phyloP scores from a whole-genome alignment of 2,329 filamentous ascomycete genomes.

The Aspergillus latus region DNA sequence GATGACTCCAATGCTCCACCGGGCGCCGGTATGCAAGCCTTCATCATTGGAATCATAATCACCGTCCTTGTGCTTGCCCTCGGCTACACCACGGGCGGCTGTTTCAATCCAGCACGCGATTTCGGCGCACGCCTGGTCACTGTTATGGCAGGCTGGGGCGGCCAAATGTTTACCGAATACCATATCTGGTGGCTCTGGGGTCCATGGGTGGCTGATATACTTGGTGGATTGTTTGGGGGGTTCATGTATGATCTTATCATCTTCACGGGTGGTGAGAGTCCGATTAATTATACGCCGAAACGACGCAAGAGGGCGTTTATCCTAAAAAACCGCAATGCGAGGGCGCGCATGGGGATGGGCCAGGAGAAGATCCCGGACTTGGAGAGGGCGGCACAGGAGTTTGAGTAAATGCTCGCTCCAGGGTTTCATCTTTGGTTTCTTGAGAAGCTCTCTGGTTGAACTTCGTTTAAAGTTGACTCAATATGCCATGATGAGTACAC shows the following conservation, averaged over 20 bases:
- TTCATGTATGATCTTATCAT: conserved; percentile 38
- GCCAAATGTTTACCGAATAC: conserved; percentile 24
- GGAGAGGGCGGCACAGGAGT: conserved; percentile 17
- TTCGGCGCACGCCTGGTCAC: conserved; percentile 37
- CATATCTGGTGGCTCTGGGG: conserved; percentile 40
- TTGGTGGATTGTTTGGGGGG: conserved; percentile 33
- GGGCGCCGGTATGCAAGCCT: conserved; percentile 44
- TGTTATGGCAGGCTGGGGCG: conserved; percentile 35
- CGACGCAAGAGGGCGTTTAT: conserved; percentile 37
- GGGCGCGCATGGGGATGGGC: conserved; percentile 15
- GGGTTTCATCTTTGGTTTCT: background rate
- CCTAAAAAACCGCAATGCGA: conserved; percentile 30
- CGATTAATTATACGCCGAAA: conserved; percentile 45
- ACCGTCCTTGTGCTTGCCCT: conserved; percentile 20
- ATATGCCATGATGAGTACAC: background rate
- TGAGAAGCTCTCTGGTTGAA: background rate
- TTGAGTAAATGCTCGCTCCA: background rate
- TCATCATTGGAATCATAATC: conserved; percentile 24
- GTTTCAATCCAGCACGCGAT: conserved; percentile 38
- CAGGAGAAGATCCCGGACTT: conserved; percentile 19
- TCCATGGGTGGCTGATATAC: conserved; percentile 36
- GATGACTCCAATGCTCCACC: conserved; percentile 48
- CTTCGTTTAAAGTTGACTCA: background rate
- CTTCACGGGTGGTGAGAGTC: conserved; percentile 41
- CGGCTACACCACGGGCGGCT: conserved; percentile 40